Evolutionary conservation across 2,329 filamentous ascomycete species (phyloP).

Genomic region (Sarocladium kiliense): DNA sequence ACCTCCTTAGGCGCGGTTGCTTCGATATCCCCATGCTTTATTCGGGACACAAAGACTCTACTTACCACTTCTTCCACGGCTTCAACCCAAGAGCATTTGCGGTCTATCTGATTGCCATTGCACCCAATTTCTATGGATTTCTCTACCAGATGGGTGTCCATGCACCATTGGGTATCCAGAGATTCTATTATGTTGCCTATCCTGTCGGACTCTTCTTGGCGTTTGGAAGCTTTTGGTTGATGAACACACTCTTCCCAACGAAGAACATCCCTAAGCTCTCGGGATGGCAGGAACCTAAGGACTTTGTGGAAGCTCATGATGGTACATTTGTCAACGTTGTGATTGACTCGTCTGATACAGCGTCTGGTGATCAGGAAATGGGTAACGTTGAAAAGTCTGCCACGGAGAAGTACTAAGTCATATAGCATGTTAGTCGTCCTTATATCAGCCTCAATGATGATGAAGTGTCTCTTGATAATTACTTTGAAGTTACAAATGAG

Average conservation of each 20-base stretch:
- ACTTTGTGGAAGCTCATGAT: constrained; percentile 13
- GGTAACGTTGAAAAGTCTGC: neutral
- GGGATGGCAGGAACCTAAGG: constrained; percentile 15
- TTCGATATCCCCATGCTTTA: constrained; percentile 49
- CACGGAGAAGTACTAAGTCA: neutral
- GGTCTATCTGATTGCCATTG: constrained; percentile 26
- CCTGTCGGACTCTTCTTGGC: constrained; percentile 46
- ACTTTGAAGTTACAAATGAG: neutral
- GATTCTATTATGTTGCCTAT: constrained; percentile 53
- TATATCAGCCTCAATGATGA: no score
- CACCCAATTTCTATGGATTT: constrained; percentile 36
- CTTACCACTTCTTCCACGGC: neutral
- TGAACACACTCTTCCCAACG: constrained; percentile 15
- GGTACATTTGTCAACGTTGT: neutral
- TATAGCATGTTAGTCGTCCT: no score
- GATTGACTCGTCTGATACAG: neutral
- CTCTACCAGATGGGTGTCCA: constrained; percentile 33
- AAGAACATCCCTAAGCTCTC: constrained; percentile 11
- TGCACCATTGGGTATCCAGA: constrained; percentile 25
- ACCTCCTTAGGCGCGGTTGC: constrained; percentile 36
- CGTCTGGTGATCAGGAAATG: neutral
- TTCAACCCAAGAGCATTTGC: constrained; percentile 8
- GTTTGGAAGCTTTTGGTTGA: constrained; percentile 18
- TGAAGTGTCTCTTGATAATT: no score
- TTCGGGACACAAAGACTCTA: constrained; percentile 48